phyloP scores from a whole-genome alignment of 495 filamentous ascomycete genomes.

The Penicillium roqueforti region DNA sequence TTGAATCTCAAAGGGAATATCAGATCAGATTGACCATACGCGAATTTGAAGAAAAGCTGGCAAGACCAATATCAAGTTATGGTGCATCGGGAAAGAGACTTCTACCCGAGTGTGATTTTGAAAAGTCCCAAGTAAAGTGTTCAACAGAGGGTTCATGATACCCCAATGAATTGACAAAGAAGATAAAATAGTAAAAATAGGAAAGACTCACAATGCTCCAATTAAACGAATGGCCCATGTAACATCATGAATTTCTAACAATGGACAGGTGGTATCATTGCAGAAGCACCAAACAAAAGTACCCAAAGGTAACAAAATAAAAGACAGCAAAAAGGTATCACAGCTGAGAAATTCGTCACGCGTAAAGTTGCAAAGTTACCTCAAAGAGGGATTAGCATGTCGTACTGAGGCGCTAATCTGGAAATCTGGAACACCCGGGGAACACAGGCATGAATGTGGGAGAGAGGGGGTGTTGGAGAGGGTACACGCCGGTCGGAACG shows the following conservation, averaged over 20 bases:
- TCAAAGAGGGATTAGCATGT: slow-evolving; percentile 2
- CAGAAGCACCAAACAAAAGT: slow-evolving; percentile 13
- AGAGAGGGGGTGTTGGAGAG: not conserved
- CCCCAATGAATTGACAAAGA: not conserved
- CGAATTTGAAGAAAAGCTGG: not conserved
- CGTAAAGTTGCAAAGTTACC: slow-evolving; percentile 13
- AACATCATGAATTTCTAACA: slow-evolving; percentile 31
- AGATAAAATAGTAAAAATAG: not conserved
- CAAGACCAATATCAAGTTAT: not conserved
- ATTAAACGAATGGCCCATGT: slow-evolving; percentile 32
- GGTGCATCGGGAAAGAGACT: not conserved
- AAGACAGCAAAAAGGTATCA: slow-evolving; percentile 21
- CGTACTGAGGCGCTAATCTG: slow-evolving; percentile 1
- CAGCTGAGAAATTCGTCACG: slow-evolving; percentile 24
- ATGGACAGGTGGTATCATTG: slow-evolving; percentile 34
- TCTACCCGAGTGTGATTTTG: not conserved
- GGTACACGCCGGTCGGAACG: not conserved
- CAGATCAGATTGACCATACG: not conserved
- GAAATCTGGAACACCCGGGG: slow-evolving; percentile 3
- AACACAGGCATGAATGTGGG: not conserved
- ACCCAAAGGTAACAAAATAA: slow-evolving; percentile 15
- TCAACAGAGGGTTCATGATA: not conserved
- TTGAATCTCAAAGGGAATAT: not conserved
- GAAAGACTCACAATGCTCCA: not conserved
- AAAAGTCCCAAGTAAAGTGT: not conserved